Percentiles rank a stretch among this genome's conserved stretches.
Conservation (phyloP, 495 filamentous ascomycete genomes). For the Penicillium lagena region DNA sequence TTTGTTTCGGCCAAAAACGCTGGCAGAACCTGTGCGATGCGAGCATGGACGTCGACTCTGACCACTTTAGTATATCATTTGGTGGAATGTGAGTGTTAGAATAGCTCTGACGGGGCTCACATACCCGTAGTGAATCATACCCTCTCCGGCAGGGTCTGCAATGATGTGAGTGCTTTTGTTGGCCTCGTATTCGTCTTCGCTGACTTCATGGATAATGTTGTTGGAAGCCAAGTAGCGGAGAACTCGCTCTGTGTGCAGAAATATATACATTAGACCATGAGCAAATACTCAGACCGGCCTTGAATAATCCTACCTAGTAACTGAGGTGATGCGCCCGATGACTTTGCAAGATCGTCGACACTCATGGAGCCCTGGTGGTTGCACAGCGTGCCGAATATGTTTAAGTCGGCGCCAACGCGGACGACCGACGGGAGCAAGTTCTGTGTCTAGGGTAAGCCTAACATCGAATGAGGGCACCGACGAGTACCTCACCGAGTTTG, state of each 20-base stretch:
- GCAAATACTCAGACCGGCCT: no score
- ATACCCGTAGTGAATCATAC: constrained; percentile 25
- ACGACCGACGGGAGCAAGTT: constrained; percentile 12
- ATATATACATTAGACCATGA: no score
- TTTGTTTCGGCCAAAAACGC: constrained; percentile 30
- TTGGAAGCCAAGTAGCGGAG: constrained; percentile 38
- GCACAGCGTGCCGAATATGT: constrained; percentile 25
- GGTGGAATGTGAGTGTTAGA: no score
- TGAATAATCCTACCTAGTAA: constrained; percentile 17
- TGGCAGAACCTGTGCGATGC: constrained; percentile 23
- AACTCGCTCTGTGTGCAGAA: constrained; percentile 25
- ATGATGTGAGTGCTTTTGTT: constrained; percentile 26
- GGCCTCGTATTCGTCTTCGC: constrained; percentile 23
- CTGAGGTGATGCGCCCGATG: constrained; percentile 18
- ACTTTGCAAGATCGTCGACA: constrained; percentile 21
- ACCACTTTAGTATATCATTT: background rate
- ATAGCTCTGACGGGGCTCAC: background rate
- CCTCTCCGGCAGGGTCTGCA: constrained; percentile 18
- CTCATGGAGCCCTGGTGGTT: constrained; percentile 15
- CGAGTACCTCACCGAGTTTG: constrained; percentile 10
- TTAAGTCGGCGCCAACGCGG: constrained; percentile 27
- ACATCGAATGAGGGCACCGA: background rate
- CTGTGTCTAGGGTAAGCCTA: constrained; percentile 6
- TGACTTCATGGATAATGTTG: constrained; percentile 28
- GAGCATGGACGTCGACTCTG: constrained; percentile 29